phyloP scores from a whole-genome alignment of 352 stramenopile species.

The Peronospora destructor region DNA sequence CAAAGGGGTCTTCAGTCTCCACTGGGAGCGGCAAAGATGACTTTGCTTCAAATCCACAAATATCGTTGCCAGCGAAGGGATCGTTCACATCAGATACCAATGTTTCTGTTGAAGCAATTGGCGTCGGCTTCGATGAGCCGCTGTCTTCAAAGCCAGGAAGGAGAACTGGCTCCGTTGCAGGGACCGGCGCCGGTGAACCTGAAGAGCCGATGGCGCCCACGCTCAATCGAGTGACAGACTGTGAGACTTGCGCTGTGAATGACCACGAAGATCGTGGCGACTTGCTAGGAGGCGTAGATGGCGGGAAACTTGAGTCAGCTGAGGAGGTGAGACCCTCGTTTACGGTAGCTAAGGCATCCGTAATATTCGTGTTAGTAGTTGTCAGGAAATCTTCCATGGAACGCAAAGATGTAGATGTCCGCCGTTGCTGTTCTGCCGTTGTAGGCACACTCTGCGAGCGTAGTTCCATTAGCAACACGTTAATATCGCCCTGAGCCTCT shows the following conservation, averaged over 20 bases:
- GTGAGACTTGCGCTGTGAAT: slow-evolving; percentile 24
- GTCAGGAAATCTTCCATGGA: slow-evolving; percentile 67
- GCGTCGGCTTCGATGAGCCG: slow-evolving; percentile 4
- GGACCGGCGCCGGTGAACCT: slow-evolving; percentile 2
- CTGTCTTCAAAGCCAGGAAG: slow-evolving; percentile 15
- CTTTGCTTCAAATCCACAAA: slow-evolving; percentile 45
- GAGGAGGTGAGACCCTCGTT: slow-evolving; percentile 22
- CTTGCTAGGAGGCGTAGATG: slow-evolving; percentile 33
- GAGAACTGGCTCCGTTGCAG: slow-evolving; percentile 12
- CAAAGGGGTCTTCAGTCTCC: slow-evolving; percentile 55
- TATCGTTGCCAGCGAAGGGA: slow-evolving; percentile 62
- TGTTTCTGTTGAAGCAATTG: slow-evolving; percentile 9
- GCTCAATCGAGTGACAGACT: slow-evolving; percentile 26
- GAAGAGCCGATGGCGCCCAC: slow-evolving; percentile 23
- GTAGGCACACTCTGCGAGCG: slow-evolving; percentile 48
- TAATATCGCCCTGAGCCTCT: slow-evolving; percentile 62
- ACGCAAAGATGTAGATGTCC: slow-evolving; percentile 43
- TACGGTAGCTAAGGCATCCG: slow-evolving; percentile 23
- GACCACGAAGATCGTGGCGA: slow-evolving; percentile 34
- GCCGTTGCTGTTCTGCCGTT: slow-evolving; percentile 30
- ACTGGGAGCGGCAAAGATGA: slow-evolving; percentile 24
- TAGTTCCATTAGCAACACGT: slow-evolving; percentile 49
- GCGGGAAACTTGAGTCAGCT: slow-evolving; percentile 27
- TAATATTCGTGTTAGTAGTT: slow-evolving; percentile 52
- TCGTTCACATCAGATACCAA: slow-evolving; percentile 34